These are phyloP conservation scores for Peterozyma toletana DNA, from an alignment of 805 yeast genomes.

Conservation along the genomic window DNA sequence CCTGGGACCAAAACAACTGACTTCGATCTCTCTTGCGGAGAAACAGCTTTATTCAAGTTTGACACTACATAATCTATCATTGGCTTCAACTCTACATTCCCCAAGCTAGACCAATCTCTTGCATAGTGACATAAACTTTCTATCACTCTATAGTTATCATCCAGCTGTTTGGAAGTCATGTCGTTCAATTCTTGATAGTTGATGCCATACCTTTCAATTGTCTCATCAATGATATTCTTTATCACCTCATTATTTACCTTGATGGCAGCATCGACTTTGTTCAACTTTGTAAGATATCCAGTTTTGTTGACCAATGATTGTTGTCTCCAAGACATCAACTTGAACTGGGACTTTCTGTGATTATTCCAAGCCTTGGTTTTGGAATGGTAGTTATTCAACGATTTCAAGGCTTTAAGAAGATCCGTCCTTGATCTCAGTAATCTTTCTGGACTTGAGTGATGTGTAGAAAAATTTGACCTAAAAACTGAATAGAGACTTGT, in stretches of 20 bases:
- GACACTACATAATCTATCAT: slow-evolving; percentile 41
- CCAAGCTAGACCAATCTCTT: slow-evolving; percentile 66
- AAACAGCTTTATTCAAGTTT: slow-evolving; percentile 30
- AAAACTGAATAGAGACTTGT: slow-evolving; percentile 12
- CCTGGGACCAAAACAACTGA: slow-evolving; percentile 76
- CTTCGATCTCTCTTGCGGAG: slow-evolving; percentile 18
- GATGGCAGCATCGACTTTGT: slow-evolving; percentile 38
- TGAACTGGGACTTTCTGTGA: slow-evolving; percentile 22
- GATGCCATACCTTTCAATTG: slow-evolving; percentile 29
- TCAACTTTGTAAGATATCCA: slow-evolving; percentile 49
- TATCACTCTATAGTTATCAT: slow-evolving; percentile 39
- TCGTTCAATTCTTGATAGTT: slow-evolving; percentile 35
- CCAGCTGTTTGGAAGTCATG: slow-evolving; percentile 8
- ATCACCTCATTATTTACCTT: slow-evolving; percentile 41
- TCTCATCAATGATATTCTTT: slow-evolving; percentile 31
- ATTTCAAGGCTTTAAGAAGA: slow-evolving; percentile 32
- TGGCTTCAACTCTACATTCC: slow-evolving; percentile 43
- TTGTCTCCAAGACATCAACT: slow-evolving; percentile 39
- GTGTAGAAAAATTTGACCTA: slow-evolving; percentile 6
- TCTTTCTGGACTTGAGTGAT: slow-evolving; percentile 1
- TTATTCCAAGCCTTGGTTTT: slow-evolving; percentile 37
- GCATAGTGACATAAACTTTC: slow-evolving; percentile 71
- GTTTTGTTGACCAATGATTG: slow-evolving; percentile 44
- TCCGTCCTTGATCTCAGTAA: slow-evolving; percentile 15
- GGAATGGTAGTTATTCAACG: slow-evolving; percentile 35